phyloP scores from a whole-genome alignment of 176 grass and related monocot genomes.

The Aegilops umbellulata region DNA sequence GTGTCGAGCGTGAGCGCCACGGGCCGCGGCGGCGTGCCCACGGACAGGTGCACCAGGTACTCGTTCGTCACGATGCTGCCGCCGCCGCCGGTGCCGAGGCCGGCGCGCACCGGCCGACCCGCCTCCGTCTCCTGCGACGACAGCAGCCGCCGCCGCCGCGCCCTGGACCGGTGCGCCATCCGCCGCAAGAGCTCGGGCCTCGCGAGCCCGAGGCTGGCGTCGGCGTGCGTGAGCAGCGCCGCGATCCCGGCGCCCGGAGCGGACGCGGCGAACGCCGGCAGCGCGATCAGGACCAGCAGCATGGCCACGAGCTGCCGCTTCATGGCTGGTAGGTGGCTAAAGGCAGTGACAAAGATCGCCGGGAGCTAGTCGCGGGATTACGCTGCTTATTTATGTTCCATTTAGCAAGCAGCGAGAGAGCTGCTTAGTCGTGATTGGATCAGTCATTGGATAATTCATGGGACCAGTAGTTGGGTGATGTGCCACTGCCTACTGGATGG shows the following conservation, averaged over 20 bases:
- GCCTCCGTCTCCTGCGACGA: background rate
- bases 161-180: constrained; percentile 40
- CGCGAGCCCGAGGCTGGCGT: constrained; percentile 35
- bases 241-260: constrained; percentile 22
- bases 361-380: background rate
- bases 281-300: constrained; percentile 43
- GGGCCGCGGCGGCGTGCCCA: constrained; percentile 58
- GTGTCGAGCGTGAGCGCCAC: constrained; percentile 76
- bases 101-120: background rate
- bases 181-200: constrained; percentile 49
- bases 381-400: constrained; percentile 17
- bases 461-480: constrained; percentile 26
- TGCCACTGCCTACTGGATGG: constrained; percentile 22
- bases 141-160: constrained; percentile 7
- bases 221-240: constrained; percentile 50
- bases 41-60: constrained; percentile 55
- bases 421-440: constrained; percentile 1
- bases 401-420: background rate
- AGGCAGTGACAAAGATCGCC: background rate
- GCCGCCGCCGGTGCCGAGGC: background rate
- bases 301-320: constrained; percentile 15
- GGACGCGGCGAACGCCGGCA: constrained; percentile 24
- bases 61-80: constrained; percentile 56
- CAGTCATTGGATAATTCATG: background rate
- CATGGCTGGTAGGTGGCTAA: constrained; percentile 16